These are phyloP conservation scores for Lobosporangium transversale DNA, from an alignment of 192 early-diverging fungal species.

Conservation along the genomic window DNA sequence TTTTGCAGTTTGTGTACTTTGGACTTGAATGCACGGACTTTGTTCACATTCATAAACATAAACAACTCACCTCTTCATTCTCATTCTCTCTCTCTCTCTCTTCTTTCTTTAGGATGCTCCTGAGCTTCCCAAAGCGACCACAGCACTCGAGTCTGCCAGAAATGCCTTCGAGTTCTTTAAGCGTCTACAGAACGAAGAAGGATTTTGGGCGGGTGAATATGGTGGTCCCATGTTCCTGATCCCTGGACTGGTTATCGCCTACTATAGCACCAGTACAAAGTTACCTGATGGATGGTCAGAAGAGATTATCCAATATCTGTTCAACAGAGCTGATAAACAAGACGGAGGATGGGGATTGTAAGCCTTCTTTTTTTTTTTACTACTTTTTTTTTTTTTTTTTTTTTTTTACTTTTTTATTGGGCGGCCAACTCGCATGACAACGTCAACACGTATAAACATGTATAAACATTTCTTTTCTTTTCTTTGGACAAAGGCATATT, in stretches of 20 bases:
- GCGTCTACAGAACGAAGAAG: slow-evolving; percentile 88
- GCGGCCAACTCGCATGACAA: neutral
- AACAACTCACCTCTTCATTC: neutral
- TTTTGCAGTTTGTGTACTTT: too few relatives aligned
- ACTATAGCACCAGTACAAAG: slow-evolving; percentile 83
- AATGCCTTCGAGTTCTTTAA: slow-evolving; percentile 94
- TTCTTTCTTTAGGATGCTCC: slow-evolving; percentile 56
- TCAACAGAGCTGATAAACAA: slow-evolving; percentile 79
- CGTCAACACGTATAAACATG: too few relatives aligned
- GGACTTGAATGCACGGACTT: too few relatives aligned
- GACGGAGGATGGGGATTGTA: slow-evolving; percentile 98
- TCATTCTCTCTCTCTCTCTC: neutral
- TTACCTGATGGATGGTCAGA: slow-evolving; percentile 70
- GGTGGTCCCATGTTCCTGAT: slow-evolving; percentile 98
- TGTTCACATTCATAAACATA: neutral
- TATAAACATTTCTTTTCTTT: neutral
- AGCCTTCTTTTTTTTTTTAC: slow-evolving; percentile 14
- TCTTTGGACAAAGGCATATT: slow-evolving; percentile 72
- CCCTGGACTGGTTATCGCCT: slow-evolving; percentile 88
- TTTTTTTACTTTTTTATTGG: neutral
- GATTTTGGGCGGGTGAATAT: slow-evolving; percentile 96
- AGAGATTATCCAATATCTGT: slow-evolving; percentile 90
- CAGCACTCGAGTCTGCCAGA: slow-evolving; percentile 82
- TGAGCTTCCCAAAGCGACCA: slow-evolving; percentile 66
- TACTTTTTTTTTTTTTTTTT: neutral